phyloP scores from a whole-genome alignment of 164 flowering plant species.

The Macadamia tetraphylla region DNA sequence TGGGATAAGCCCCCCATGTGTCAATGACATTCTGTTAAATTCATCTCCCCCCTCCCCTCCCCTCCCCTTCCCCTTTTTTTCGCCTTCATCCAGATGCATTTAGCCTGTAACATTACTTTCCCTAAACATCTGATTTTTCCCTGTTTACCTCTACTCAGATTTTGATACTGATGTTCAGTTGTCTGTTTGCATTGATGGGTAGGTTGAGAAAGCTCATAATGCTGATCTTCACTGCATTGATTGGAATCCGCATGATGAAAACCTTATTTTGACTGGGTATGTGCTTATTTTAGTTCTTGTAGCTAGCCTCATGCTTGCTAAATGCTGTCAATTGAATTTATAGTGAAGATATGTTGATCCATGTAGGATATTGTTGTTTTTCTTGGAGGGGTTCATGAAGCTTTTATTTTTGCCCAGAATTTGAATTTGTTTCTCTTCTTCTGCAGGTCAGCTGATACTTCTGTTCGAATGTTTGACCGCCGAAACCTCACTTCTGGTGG shows the following conservation, averaged over 20 bases:
- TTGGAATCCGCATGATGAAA: constrained; percentile 89
- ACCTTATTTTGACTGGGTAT: constrained; percentile 94
- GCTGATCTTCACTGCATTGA: constrained; percentile 98
- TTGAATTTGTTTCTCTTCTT: not conserved
- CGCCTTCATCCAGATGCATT: too few relatives aligned
- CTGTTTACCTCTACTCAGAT: constrained; percentile 1
- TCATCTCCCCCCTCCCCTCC: too few relatives aligned
- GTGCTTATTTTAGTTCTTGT: not conserved
- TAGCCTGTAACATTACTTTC: not conserved
- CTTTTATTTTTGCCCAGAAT: too few relatives aligned
- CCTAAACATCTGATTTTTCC: not conserved
- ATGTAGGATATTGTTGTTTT: not conserved
- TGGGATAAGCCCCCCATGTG: too few relatives aligned
- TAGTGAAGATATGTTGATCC: not conserved
- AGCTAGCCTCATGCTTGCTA: not conserved
- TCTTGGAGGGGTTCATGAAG: too few relatives aligned
- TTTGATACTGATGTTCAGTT: not conserved
- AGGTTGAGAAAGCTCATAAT: constrained; percentile 96
- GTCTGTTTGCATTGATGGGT: constrained; percentile 13
- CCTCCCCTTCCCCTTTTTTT: too few relatives aligned
- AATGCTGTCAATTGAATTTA: not conserved
- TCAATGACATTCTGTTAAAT: too few relatives aligned
- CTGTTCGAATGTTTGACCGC: constrained; percentile 89
- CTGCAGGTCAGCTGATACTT: constrained; percentile 93
- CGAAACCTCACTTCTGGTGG: constrained; percentile 74